Evolutionary conservation across 2,329 filamentous ascomycete species (phyloP), one percentile per base, ranked within the genome.

Genomic region (Ascochyta koolunga): DNA sequence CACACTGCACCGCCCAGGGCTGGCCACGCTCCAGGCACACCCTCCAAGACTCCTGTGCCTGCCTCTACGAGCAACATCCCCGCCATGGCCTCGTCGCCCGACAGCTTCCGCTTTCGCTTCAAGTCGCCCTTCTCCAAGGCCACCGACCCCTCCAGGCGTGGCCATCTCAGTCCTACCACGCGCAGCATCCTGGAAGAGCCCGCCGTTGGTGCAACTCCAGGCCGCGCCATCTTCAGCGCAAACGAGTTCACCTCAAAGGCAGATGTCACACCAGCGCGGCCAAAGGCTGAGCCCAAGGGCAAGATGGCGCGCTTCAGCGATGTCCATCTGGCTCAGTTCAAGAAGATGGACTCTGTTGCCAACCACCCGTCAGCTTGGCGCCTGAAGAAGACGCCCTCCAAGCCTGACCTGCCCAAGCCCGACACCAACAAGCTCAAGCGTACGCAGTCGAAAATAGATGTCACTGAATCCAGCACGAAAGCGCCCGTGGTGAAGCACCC

Each of bases 271-370:
- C 67, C 78, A 32, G 77, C 77, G 9, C 88, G 93, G 61, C 91
- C 87, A 74, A 89, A 96, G 68, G 93, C 89, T 6, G 86, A 86
- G 62, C 86, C 93, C 11, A 96, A 88, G 77, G 87, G 90, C 63
- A 93, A 88, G 72, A 83, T 86, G 44, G 80, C 87, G 42, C 88
- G 93, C 39, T 98, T 88, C 77, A 96, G 91, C 71, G 88, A 91
- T 59, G 87, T 85, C 32, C 93, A 98, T 72, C 89, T 90, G 84
- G 86, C 88, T 43, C 85, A 93, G 68, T 97, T 98, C 78, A 91
- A 91, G 77, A 98, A 96, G 80, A 97, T 98, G 93, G 92, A 96
- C 72, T 97, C 93, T 2, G 97, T 98, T 69, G 90, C 86, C 37
- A 88, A 88, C 58, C 93, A 97, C 71, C 82, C 91, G 8, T 96